These are phyloP conservation scores for Asterophora lycoperdoides DNA, from an alignment of 768 basidiomycete species.

Conservation along the genomic window DNA sequence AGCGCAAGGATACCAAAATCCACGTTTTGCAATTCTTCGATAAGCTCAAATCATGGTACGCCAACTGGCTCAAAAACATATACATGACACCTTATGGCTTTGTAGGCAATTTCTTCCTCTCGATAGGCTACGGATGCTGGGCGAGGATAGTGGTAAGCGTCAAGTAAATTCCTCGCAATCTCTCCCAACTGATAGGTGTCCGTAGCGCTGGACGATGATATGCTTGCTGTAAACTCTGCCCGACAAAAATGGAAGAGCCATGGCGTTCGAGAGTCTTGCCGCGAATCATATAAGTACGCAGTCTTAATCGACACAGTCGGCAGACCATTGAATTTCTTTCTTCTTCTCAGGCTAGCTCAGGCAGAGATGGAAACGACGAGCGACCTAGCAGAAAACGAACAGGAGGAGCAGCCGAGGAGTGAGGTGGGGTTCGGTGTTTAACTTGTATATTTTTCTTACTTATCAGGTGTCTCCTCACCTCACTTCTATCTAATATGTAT, in stretches of 20 bases:
- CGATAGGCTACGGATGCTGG: conserved; percentile 58
- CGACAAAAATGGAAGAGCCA: conserved; percentile 59
- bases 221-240: conserved; percentile 48
- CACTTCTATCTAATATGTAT: too few species aligned
- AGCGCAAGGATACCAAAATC: conserved; percentile 35
- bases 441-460: too few species aligned
- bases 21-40: conserved; percentile 84
- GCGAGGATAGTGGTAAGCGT: conserved; percentile 62
- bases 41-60: conserved; percentile 57
- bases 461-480: too few species aligned
- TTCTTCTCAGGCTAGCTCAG: conserved; percentile 14
- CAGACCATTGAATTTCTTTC: background rate
- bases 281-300: conserved; percentile 58
- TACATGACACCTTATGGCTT: background rate
- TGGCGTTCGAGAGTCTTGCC: conserved; percentile 48
- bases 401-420: too few species aligned
- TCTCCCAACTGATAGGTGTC: background rate
- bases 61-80: background rate
- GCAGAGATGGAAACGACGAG: conserved; percentile 24
- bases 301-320: background rate
- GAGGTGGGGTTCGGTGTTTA: too few species aligned
- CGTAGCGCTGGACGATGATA: conserved; percentile 59
- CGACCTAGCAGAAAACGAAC: conserved; percentile 12
- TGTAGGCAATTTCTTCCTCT: conserved; percentile 59
- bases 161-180: background rate